A percentile compares a stretch with the other conserved stretches of the same genome.
phyloP scores from a whole-genome alignment of 352 stramenopile species.

The Globisporangium carolinianum region DNA sequence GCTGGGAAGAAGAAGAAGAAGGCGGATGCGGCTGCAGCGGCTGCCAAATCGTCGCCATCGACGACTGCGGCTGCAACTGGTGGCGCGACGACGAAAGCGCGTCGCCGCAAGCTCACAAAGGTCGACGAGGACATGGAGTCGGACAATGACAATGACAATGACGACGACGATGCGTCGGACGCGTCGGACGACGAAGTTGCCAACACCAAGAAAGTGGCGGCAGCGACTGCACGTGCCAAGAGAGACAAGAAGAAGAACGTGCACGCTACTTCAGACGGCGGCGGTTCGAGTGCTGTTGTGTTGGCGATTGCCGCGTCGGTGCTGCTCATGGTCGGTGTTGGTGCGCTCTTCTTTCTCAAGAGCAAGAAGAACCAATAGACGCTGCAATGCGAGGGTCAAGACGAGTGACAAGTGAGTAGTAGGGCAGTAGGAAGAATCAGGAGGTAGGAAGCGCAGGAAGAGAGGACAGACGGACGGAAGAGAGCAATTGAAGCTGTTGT shows the following conservation, averaged over 20 bases:
- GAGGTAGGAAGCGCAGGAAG: background rate
- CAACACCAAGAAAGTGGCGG: conserved; percentile 23
- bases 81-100: conserved; percentile 10
- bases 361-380: conserved; percentile 51
- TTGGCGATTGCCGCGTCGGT: conserved; percentile 32
- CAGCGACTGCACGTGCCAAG: background rate
- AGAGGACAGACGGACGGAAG: background rate
- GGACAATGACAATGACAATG: conserved; percentile 33
- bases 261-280: conserved; percentile 8
- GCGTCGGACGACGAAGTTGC: conserved; percentile 40
- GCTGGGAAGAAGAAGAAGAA: conserved; percentile 12
- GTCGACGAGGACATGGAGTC: conserved; percentile 69
- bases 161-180: conserved; percentile 21
- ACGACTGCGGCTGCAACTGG: conserved; percentile 3
- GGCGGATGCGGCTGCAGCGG: background rate
- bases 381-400: background rate
- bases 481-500: too few relatives aligned
- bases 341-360: conserved; percentile 50
- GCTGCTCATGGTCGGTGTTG: conserved; percentile 38
- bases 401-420: background rate
- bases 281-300: conserved; percentile 15
- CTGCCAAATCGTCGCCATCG: conserved; percentile 26
- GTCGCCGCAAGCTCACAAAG: conserved; percentile 65
- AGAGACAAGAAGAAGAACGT: conserved; percentile 40
- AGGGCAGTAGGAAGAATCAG: background rate